Conservation (phyloP, 2,329 filamentous ascomycete genomes). For the Fusarium haematococcum region DNA sequence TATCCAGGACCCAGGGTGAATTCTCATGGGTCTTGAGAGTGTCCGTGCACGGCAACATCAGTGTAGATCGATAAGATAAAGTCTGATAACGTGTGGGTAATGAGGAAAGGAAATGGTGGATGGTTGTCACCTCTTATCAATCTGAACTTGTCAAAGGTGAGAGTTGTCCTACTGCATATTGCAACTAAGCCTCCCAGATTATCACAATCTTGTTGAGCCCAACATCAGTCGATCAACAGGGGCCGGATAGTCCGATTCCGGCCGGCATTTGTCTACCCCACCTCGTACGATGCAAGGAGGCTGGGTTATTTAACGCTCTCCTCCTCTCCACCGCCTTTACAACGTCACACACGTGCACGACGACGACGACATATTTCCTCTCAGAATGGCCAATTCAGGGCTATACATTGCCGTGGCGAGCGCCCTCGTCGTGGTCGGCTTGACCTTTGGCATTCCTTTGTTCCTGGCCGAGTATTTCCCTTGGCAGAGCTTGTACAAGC, state of each 20-base stretch:
- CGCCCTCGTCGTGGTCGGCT: constrained; percentile 25
- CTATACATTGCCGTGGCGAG: constrained; percentile 18
- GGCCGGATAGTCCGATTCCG: constrained; percentile 37
- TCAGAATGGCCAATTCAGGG: constrained; percentile 29
- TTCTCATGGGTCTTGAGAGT: not conserved
- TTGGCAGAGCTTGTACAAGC: constrained; percentile 47
- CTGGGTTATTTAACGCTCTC: constrained; percentile 5
- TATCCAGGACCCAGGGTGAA: not conserved
- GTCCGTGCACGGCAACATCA: not conserved
- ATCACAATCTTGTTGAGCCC: not conserved
- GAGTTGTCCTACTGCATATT: not conserved
- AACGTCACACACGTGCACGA: not conserved
- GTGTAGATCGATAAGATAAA: not conserved
- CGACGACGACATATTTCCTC: not conserved
- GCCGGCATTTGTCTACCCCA: constrained; percentile 21
- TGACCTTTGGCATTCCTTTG: constrained; percentile 47
- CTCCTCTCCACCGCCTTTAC: constrained; percentile 13
- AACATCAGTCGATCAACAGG: constrained; percentile 18
- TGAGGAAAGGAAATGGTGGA: not conserved
- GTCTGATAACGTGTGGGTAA: not conserved
- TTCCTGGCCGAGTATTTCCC: constrained; percentile 52
- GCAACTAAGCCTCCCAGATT: not conserved
- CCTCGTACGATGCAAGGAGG: constrained; percentile 33
- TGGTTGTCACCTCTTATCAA: not conserved
- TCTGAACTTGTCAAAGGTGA: not conserved